phyloP scores from a whole-genome alignment of 306 rosid genomes.

The Trifolium subterraneum region DNA sequence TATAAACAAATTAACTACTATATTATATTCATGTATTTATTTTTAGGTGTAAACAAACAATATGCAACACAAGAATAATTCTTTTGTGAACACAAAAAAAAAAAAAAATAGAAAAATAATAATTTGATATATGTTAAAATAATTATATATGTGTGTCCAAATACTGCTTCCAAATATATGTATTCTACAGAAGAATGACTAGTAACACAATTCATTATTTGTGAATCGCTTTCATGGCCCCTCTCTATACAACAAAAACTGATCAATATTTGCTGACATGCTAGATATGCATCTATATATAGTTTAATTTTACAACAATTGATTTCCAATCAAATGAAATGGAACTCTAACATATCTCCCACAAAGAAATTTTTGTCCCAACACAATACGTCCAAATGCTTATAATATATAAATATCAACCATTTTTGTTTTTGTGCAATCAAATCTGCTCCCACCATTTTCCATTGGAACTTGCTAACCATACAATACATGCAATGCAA shows the following conservation, averaged over 20 bases:
- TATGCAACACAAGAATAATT: too few relatives aligned
- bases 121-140: too few relatives aligned
- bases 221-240: conserved; percentile 36
- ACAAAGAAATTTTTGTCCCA: conserved; percentile 16
- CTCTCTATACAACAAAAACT: conserved; percentile 34
- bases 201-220: background rate
- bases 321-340: conserved; percentile 27
- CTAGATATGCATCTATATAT: conserved; percentile 3
- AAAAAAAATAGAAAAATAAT: too few relatives aligned
- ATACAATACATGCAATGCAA: background rate
- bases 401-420: conserved; percentile 27
- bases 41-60: too few relatives aligned
- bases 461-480: conserved; percentile 25
- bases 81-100: too few relatives aligned
- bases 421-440: conserved; percentile 32
- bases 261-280: conserved; percentile 41
- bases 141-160: too few relatives aligned
- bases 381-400: conserved; percentile 15
- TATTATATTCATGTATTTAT: background rate
- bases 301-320: background rate
- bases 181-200: too few relatives aligned
- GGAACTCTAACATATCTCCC: conserved; percentile 18
- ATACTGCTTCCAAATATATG: too few relatives aligned
- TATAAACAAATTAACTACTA: background rate
- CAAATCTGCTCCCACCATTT: conserved; percentile 42